Base-by-base conservation (phyloP, 768 basidiomycete genomes). In the Trametes maxima region DNA sequence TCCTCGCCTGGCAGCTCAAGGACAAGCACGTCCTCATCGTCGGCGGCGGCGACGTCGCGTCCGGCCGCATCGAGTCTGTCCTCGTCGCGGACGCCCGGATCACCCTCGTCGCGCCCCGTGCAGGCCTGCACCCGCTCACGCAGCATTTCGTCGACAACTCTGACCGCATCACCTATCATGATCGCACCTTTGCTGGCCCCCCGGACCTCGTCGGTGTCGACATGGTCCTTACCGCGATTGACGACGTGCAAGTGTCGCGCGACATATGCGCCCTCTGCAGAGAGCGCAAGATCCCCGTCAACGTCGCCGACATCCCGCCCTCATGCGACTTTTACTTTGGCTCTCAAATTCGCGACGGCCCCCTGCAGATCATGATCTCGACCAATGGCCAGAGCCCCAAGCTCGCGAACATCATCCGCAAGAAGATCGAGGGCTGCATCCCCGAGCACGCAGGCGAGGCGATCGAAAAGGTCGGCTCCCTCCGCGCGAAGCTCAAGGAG, bases 271-370 rank as follows among this genome's bases (percentile, higher is more conserved):
- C 80, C 10, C 77, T 88, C 67, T 90, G 90, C 67, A 78, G 94
- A 56, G 78, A 81, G 24, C 79, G 74, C 54, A 82, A 79, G 48
- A 89, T 98, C 51, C 94, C 95, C 7, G 89, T 96, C 56, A 99
- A 99, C 74, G 94, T 94, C 62, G 97, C 97, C 40, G 96, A 99
- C 77, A 90, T 98, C 61, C 97, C 97, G 2, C 86, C 91, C 45
- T 84, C 88, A 44, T 99, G 97, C 80, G 96, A 99, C 75, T 99
- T 99, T 71, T 98, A 95, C 79, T 99, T 98, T 76, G 97, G 97
- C 51, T 90, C 93, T 3, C 92, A 94, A 73, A 86, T 98, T 61
- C 88, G 93, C 33, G 83, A 87, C 62, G 95, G 96, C 0, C 92
- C 95, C 0, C 77, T 99, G 22, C 95, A 97, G 75, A 86, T 99